Base-by-base conservation (phyloP, 2,329 filamentous ascomycete genomes). In the Aspergillus flavus region DNA sequence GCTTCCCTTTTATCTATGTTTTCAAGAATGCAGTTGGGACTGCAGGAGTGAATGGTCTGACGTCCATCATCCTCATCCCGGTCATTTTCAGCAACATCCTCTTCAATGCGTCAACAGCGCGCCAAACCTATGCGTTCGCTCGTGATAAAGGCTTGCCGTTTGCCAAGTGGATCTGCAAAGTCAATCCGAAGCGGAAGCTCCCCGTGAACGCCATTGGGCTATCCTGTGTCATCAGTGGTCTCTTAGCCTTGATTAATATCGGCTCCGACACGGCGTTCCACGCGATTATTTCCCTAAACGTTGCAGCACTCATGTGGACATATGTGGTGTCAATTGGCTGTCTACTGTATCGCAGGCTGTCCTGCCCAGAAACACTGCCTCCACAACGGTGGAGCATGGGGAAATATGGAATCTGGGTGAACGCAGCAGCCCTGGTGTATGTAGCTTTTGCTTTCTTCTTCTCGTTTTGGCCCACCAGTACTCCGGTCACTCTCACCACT, bases 241-340 rank as follows among this genome's bases (percentile, higher is more conserved):
- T 83, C 4, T 72, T 84, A 9, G 79, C 79, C 0, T 72, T 84
- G 7, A 85, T 86, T 72, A 84, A 84, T 69, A 82, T 86, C 50
- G 83, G 82, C 26, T 84, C 81, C 6, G 66, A 76, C 6, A 77
- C 80, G 6, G 84, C 84, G 7, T 84, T 86, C 71, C 82, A 84
- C 68, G 82, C 81, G 59, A 83, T 86, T 59, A 79, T 81, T 19
- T 84, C 82, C 1, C 76, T 87, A 0, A 79, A 79, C 14, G 76
- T 82, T 39, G 80, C 78, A 4, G 80, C 81, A 0, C 75, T 85
- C 10, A 77, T 85, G 56, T 80, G 78, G 57, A 84, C 82, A 6
- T 86, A 85, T 67, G 78, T 83, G 54, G 76, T 84, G 50, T 81
- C 81, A 36, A 81, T 84, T 59, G 72, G 75, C 46, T 82, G 79